Percentiles rank a stretch among this genome's conserved stretches.
phyloP scores from a whole-genome alignment of 148 eudicot genomes.

The Oxyria digyna region DNA sequence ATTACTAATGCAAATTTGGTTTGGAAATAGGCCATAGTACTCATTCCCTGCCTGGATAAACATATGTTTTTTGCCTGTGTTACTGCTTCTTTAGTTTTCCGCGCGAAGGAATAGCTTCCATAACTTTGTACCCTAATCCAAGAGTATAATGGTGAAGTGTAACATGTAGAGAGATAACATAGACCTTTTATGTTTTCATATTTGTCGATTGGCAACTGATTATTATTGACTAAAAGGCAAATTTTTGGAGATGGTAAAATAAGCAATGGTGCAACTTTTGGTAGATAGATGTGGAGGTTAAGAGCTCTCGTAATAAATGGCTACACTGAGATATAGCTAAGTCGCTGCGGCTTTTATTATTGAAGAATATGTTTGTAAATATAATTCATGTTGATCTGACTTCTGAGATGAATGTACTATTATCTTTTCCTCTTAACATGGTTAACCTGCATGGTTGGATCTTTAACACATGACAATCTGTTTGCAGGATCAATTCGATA shows the following conservation, averaged over 20 bases:
- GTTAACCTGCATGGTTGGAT: not conserved
- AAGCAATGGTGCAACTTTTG: not conserved
- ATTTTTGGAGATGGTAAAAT: not conserved
- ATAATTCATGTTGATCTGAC: not conserved
- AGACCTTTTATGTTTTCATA: no score
- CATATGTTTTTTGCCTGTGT: no score
- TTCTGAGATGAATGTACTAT: not conserved
- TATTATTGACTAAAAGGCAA: not conserved
- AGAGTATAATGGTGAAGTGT: not conserved
- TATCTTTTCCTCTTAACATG: not conserved
- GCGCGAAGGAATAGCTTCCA: no score
- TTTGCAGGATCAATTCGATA: constrained; percentile 91
- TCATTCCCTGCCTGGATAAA: not conserved
- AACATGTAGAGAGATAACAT: no score
- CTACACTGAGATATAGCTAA: not conserved
- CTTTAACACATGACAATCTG: not conserved
- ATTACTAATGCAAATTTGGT: no score
- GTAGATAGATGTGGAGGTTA: not conserved
- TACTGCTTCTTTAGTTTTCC: no score
- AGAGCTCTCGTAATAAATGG: not conserved
- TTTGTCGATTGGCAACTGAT: no score
- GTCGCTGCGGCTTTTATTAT: not conserved
- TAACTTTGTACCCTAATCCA: not conserved
- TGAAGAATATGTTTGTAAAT: not conserved
- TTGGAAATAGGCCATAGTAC: no score